Evolutionary conservation across 2,329 filamentous ascomycete species (phyloP).

Genomic region (Neofusicoccum kwambonambiense): DNA sequence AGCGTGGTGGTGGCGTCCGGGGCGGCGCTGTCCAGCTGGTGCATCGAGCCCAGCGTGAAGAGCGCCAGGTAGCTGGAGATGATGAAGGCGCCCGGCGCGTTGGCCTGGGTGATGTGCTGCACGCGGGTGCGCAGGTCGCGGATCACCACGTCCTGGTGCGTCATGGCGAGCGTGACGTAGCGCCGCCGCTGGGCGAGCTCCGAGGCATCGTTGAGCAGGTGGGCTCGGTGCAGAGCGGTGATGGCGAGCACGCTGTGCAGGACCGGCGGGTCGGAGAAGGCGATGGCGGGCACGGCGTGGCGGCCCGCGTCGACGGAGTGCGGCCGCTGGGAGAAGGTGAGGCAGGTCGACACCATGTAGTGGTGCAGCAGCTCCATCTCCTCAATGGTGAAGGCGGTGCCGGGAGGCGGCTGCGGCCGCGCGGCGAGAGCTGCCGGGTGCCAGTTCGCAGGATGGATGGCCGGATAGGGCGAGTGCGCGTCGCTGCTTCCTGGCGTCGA

Average conservation of each 20-base stretch:
- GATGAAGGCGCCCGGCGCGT: not conserved
- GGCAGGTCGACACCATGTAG: conserved; percentile 29
- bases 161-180: not conserved
- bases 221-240: conserved; percentile 39
- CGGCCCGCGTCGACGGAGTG: conserved; percentile 22
- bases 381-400: conserved; percentile 22
- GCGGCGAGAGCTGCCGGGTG: not conserved
- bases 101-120: not conserved
- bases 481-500: not conserved
- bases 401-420: not conserved
- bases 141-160: not conserved
- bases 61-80: conserved; percentile 3
- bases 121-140: not conserved
- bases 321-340: conserved; percentile 24
- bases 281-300: conserved; percentile 28
- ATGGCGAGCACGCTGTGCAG: conserved; percentile 45
- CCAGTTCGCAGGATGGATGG: not conserved
- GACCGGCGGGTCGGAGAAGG: conserved; percentile 43
- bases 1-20: not conserved
- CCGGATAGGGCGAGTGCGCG: not conserved
- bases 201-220: not conserved
- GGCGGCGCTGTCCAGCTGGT: not conserved
- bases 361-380: conserved; percentile 33
- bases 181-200: not conserved
- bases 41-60: not conserved